phyloP scores from a whole-genome alignment of 345 rosid species.

The Brassica nigra region DNA sequence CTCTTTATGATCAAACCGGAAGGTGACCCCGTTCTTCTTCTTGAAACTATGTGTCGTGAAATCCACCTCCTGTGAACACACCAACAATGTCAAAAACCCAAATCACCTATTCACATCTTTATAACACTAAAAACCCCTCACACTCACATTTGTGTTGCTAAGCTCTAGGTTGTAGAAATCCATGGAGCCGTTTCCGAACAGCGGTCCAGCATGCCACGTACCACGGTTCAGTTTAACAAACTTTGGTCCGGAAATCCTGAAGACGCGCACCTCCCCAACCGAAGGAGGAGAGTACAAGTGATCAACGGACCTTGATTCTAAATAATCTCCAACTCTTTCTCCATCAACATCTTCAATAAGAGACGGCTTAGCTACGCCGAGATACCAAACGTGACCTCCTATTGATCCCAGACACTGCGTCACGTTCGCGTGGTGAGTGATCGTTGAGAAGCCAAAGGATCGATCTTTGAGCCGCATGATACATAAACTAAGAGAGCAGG shows the following conservation, averaged over 20 bases:
- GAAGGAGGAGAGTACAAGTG: slow-evolving; percentile 66
- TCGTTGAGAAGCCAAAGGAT: slow-evolving; percentile 49
- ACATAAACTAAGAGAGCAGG: slow-evolving; percentile 49
- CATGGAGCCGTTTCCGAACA: slow-evolving; percentile 56
- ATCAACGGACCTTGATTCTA: too few relatives aligned
- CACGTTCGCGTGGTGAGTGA: slow-evolving; percentile 84
- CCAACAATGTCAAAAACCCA: neutral
- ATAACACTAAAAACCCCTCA: too few relatives aligned
- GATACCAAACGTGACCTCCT: slow-evolving; percentile 75
- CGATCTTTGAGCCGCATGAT: slow-evolving; percentile 53
- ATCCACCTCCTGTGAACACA: slow-evolving; percentile 62
- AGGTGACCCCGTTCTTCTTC: slow-evolving; percentile 54
- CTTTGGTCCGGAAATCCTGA: slow-evolving; percentile 66
- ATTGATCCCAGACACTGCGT: slow-evolving; percentile 88
- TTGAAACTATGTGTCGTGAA: slow-evolving; percentile 57
- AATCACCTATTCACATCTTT: neutral
- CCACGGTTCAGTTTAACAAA: slow-evolving; percentile 68
- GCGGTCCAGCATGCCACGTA: slow-evolving; percentile 89
- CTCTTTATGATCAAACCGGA: slow-evolving; percentile 19
- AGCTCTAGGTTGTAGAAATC: slow-evolving; percentile 86
- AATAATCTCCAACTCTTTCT: neutral
- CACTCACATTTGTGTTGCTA: slow-evolving; percentile 75
- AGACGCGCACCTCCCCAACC: slow-evolving; percentile 57
- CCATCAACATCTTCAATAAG: slow-evolving; percentile 30
- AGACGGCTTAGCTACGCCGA: slow-evolving; percentile 80